phyloP scores from a whole-genome alignment of 2,329 filamentous ascomycete species.

The Ceratocystis diversiconidia region DNA sequence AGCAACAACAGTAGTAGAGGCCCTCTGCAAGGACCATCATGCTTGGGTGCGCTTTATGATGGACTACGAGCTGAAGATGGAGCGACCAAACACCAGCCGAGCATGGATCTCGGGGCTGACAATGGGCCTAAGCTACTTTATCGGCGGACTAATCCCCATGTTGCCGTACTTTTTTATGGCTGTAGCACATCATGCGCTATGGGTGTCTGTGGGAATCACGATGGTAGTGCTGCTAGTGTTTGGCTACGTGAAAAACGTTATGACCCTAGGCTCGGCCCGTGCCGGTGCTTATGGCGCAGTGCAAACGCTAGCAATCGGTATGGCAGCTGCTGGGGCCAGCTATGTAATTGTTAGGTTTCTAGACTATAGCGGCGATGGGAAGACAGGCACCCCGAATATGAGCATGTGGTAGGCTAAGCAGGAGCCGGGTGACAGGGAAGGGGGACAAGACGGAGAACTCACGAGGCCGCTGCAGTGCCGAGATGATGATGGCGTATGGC shows the following conservation, averaged over 20 bases:
- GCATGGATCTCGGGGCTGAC: conserved; percentile 46
- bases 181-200: conserved; percentile 35
- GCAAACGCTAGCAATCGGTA: conserved; percentile 51
- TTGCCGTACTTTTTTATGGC: conserved; percentile 51
- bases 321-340: conserved; percentile 50
- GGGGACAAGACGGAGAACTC: neutral
- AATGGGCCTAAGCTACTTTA: conserved; percentile 54
- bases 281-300: conserved; percentile 45
- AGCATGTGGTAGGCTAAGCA: neutral
- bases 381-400: neutral
- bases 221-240: conserved; percentile 46
- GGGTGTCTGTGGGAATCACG: conserved; percentile 46
- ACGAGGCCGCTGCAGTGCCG: neutral
- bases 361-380: conserved; percentile 24
- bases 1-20: conserved; percentile 34
- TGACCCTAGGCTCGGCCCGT: conserved; percentile 28
- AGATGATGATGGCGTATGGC: neutral
- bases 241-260: conserved; percentile 49
- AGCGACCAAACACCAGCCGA: conserved; percentile 31
- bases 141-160: conserved; percentile 57
- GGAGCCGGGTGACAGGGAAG: neutral
- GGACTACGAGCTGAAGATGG: conserved; percentile 40
- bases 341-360: conserved; percentile 48
- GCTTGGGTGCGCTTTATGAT: conserved; percentile 45
- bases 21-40: conserved; percentile 34